Evolutionary conservation across 176 grass and related monocot genomes (phyloP), one percentile per base, ranked within the genome.

Genomic region (Lolium perenne): DNA sequence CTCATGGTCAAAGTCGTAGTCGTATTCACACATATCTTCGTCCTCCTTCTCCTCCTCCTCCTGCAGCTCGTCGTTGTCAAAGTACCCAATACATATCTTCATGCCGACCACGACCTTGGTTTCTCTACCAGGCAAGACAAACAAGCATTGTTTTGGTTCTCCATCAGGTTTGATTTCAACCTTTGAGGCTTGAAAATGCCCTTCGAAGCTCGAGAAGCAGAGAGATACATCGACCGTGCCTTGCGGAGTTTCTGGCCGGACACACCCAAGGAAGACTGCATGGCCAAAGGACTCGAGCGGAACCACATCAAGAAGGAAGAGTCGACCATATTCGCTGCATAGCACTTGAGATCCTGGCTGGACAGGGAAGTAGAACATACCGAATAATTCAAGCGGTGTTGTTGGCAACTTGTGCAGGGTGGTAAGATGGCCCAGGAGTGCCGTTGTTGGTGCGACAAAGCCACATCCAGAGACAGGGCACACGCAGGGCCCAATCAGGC

Each of bases 141-240:
- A 87, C 57, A 81, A 87, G 47, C 18, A 75, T 8, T 82, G 58
- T 32, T 54, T 46, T 35, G 78, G 70, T 71, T 56, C 35, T 16
- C 57, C 78, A 29, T 76, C 78, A 4, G 22, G 38, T 54, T 49
- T 29, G 29, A 81, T 21, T 22, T 65, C 78, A 35, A 76, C 6
- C 6, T 15, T 81, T 0, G 85, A 81, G 2, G 38, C 40, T 70
- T 75, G 85, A 47, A 20, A 15, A 4, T 74, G 77, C 6, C 56
- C 46, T 1, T 35, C 4, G 47, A 54, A 87, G 47, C 56, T 43
- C 11, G 78, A 87, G 85, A 87, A 82, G 10, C 16, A 1, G n/a
- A 82, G 10, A 0, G 2, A 29, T 46, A 70, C 79, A 1, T 67
- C 32, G 2, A 65, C 25, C 3, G 18, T 18, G 2, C 46, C 73